Conservation (phyloP, 2,329 filamentous ascomycete genomes). For the Coniochaeta prunicola region DNA sequence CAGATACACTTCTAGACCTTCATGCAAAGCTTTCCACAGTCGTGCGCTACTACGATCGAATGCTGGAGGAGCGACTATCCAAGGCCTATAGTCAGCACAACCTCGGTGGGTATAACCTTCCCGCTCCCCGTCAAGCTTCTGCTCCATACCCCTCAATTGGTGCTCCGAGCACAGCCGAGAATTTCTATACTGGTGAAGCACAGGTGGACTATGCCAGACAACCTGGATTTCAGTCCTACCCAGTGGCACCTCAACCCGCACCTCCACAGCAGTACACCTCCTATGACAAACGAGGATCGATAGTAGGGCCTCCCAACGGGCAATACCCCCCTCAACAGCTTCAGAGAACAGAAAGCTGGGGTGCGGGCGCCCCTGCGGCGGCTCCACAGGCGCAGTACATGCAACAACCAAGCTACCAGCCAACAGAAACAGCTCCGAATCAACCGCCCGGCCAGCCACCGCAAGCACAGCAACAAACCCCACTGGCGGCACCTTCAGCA, state of each 20-base stretch:
- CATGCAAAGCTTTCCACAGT: slow-evolving; percentile 95
- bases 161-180: slow-evolving; percentile 57
- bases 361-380: slow-evolving; percentile 28
- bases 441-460: slow-evolving; percentile 15
- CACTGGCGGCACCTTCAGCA: slow-evolving; percentile 20
- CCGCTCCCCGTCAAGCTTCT: slow-evolving; percentile 42
- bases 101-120: slow-evolving; percentile 56
- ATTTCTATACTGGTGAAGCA: slow-evolving; percentile 69
- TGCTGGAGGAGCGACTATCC: slow-evolving; percentile 92
- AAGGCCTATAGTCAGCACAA: slow-evolving; percentile 84
- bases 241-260: slow-evolving; percentile 36
- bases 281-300: slow-evolving; percentile 35
- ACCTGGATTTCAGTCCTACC: slow-evolving; percentile 45
- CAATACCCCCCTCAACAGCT: slow-evolving; percentile 38
- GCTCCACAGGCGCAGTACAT: slow-evolving; percentile 28
- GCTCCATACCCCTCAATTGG: slow-evolving; percentile 68
- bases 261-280: slow-evolving; percentile 34
- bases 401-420: slow-evolving; percentile 21
- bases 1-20: slow-evolving; percentile 86
- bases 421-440: slow-evolving; percentile 18
- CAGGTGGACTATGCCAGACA: slow-evolving; percentile 38
- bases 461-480: slow-evolving; percentile 20
- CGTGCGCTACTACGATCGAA: slow-evolving; percentile 93
- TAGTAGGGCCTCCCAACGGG: slow-evolving; percentile 28
- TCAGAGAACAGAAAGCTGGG: slow-evolving; percentile 47